These are phyloP conservation scores for Protomyces inouyei DNA, from an alignment of 1,139 yeast genomes.

Conservation along the genomic window DNA sequence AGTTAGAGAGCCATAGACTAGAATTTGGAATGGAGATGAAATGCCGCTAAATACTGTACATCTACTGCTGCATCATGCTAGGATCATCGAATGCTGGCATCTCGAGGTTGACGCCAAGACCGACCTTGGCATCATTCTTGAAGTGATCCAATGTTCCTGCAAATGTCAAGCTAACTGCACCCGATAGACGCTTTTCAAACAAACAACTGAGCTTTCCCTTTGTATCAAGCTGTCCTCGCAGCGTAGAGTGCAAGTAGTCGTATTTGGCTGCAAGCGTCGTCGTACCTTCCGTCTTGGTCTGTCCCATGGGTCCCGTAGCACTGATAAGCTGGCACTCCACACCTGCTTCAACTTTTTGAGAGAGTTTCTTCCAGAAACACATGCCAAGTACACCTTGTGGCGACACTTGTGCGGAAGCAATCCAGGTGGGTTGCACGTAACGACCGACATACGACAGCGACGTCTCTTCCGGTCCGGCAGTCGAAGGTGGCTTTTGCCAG, in stretches of 20 bases:
- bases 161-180: slow-evolving; percentile 82
- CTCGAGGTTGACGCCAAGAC: slow-evolving; percentile 93
- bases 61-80: not conserved
- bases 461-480: slow-evolving; percentile 79
- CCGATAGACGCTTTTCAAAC: slow-evolving; percentile 88
- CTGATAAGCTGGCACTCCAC: slow-evolving; percentile 84
- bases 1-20: not conserved
- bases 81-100: slow-evolving; percentile 37
- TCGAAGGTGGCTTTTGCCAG: slow-evolving; percentile 68
- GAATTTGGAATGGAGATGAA: not conserved
- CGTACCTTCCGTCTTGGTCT: slow-evolving; percentile 84
- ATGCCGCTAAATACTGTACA: slow-evolving; percentile 1
- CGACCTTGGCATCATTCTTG: slow-evolving; percentile 77
- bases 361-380: slow-evolving; percentile 89
- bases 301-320: slow-evolving; percentile 63
- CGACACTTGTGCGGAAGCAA: slow-evolving; percentile 75
- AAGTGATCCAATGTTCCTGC: slow-evolving; percentile 92
- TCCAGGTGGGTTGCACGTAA: slow-evolving; percentile 83
- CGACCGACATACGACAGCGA: slow-evolving; percentile 89
- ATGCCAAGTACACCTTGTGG: slow-evolving; percentile 53
- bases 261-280: slow-evolving; percentile 96
- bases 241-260: slow-evolving; percentile 93
- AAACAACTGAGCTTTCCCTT: slow-evolving; percentile 86
- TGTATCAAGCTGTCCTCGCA: slow-evolving; percentile 92
- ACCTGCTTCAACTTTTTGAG: slow-evolving; percentile 94